These are phyloP conservation scores for Capsaspora owczarzaki DNA, from an alignment of 78 protist genomes.

Conservation along the genomic window DNA sequence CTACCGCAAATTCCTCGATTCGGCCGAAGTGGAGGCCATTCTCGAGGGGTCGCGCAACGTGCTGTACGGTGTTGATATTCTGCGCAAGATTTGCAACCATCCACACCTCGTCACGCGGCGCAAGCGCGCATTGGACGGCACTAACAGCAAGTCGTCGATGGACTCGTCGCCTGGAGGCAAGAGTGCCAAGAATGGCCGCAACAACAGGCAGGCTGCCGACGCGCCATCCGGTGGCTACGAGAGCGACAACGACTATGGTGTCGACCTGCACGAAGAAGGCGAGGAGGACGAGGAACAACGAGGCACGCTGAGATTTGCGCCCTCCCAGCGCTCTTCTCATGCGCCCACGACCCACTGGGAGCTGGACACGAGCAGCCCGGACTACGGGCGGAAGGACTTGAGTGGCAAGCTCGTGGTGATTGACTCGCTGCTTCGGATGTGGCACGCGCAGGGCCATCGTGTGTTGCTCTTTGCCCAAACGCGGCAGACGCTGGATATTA, in stretches of 20 bases:
- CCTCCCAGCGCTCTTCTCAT: too few relatives aligned
- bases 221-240: too few relatives aligned
- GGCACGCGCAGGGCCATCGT: slow-evolving; percentile 75
- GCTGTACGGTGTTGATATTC: slow-evolving; percentile 54
- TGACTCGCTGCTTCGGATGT: slow-evolving; percentile 56
- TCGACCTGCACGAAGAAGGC: background rate
- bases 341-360: too few relatives aligned
- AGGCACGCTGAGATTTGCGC: background rate
- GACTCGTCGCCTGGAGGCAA: too few relatives aligned
- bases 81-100: slow-evolving; percentile 93
- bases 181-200: too few relatives aligned
- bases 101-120: slow-evolving; percentile 60
- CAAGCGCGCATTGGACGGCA: background rate
- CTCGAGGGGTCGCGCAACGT: slow-evolving; percentile 23
- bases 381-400: background rate
- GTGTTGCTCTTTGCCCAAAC: slow-evolving; percentile 87
- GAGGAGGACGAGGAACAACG: background rate
- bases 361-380: too few relatives aligned
- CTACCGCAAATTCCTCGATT: slow-evolving; percentile 58
- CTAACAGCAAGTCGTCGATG: too few relatives aligned
- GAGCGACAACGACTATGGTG: too few relatives aligned
- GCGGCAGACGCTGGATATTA: slow-evolving; percentile 84
- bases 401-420: slow-evolving; percentile 73
- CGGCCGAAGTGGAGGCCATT: slow-evolving; percentile 5
- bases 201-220: too few relatives aligned